These are phyloP conservation scores for Suillus luteus DNA, from an alignment of 768 basidiomycete species.

Conservation along the genomic window DNA sequence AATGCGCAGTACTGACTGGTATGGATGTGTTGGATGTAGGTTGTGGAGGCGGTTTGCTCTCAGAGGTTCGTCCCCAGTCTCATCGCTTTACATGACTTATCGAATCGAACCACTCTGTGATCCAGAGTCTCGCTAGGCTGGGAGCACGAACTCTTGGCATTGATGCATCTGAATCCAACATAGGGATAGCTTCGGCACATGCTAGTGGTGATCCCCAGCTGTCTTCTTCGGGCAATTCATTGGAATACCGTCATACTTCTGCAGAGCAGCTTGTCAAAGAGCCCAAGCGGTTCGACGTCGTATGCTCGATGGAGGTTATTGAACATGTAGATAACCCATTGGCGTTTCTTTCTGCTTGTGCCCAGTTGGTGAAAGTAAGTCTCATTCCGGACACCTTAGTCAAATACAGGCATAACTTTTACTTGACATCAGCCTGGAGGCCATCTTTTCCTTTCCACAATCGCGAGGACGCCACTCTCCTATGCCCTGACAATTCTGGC, in stretches of 20 bases:
- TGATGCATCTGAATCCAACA: conserved; percentile 88
- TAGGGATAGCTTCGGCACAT: conserved; percentile 81
- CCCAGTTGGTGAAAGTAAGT: conserved; percentile 82
- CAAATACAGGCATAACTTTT: neutral
- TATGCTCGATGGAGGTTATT: conserved; percentile 97
- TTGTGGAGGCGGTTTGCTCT: conserved; percentile 92
- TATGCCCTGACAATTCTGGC: conserved; percentile 70
- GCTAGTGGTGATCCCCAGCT: conserved; percentile 76
- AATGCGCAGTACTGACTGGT: conserved; percentile 51
- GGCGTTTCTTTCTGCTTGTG: conserved; percentile 79
- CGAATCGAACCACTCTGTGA: conserved; percentile 8
- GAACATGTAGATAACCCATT: conserved; percentile 96
- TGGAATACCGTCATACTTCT: conserved; percentile 71
- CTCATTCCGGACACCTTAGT: neutral
- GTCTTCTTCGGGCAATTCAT: conserved; percentile 31
- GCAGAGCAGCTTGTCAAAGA: conserved; percentile 75
- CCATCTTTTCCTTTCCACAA: conserved; percentile 93
- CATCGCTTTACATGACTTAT: conserved; percentile 2
- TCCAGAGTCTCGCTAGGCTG: conserved; percentile 80
- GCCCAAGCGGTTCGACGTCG: conserved; percentile 77
- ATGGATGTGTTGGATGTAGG: conserved; percentile 87
- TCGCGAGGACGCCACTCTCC: conserved; percentile 82
- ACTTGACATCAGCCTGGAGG: conserved; percentile 78
- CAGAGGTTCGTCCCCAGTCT: conserved; percentile 63
- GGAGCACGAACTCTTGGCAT: conserved; percentile 90